Evolutionary conservation across 768 basidiomycete genomes (phyloP).

Genomic region (Coprinellus micaceus): DNA sequence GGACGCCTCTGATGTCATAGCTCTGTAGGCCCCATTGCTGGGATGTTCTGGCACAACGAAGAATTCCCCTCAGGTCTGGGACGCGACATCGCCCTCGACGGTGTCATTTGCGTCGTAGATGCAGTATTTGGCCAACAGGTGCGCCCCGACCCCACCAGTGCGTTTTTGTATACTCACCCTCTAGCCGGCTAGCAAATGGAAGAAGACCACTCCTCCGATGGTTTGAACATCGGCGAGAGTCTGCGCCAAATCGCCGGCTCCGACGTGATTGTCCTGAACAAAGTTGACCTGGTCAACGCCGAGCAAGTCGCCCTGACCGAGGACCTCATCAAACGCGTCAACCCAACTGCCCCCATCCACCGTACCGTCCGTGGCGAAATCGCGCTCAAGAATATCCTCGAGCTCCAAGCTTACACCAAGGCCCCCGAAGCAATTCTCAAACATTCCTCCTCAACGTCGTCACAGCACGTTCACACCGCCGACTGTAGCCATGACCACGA

Average conservation of each 20-base stretch:
- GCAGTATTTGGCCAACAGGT: conserved; percentile 70
- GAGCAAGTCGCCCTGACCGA: conserved; percentile 48
- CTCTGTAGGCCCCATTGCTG: conserved; percentile 71
- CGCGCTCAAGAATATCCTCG: conserved; percentile 74
- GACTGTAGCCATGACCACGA: conserved; percentile 31
- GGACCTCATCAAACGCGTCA: conserved; percentile 63
- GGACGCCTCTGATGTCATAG: neutral
- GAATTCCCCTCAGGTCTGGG: conserved; percentile 69
- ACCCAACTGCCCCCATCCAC: conserved; percentile 75
- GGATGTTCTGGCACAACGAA: conserved; percentile 86
- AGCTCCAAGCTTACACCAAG: conserved; percentile 70
- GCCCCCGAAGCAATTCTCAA: conserved; percentile 12
- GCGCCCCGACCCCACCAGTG: neutral
- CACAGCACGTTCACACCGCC: conserved; percentile 22
- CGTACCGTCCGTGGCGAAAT: conserved; percentile 68
- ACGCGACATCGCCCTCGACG: conserved; percentile 73
- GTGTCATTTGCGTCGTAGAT: conserved; percentile 91
- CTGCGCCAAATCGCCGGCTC: conserved; percentile 88
- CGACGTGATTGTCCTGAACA: conserved; percentile 91
- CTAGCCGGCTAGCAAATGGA: conserved; percentile 69
- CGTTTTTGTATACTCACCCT: neutral
- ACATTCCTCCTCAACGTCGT: neutral
- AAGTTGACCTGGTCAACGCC: conserved; percentile 68
- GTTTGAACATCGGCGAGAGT: conserved; percentile 60
- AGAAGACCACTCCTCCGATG: conserved; percentile 63